Base-by-base conservation (phyloP, 495 filamentous ascomycete species). In the Aspergillus sclerotiicarbonarius region DNA sequence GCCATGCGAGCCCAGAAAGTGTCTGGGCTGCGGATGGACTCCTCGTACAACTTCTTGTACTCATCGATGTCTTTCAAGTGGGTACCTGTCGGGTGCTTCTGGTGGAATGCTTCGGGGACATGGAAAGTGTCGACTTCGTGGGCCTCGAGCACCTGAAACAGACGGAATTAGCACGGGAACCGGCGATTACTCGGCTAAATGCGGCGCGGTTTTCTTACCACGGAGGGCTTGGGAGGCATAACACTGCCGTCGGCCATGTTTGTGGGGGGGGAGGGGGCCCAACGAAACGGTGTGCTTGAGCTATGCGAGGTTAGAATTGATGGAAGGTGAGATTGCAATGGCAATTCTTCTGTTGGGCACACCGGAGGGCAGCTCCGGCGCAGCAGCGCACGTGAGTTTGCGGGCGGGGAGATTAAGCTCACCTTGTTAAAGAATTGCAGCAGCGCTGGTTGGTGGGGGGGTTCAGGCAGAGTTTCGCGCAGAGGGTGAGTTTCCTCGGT, bases 21-120 rank as follows among this genome's bases (percentile, higher is more conserved):
- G 56, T 94, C 76, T 53, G 94, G 93, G 61, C 91, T 80, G 64
- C 88, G 86, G 68, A 98, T 97, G 9, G 94, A 98, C 73, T 98
- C 90, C 65, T 96, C 93, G 80, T 98, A 97, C 60, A 96, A 77
- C 76, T 83, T 78, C 72, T 95, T 85, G 81, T 98, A 98, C 69
- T 97, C 87, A 61, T 95, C 90, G 37, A 97, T 61, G 60, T 76
- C 75, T 61, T 84, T 80, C 43, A 90, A 61, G 69, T 90, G 86
- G 33, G 88, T 85, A 57, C 87, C 84, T 32, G 73, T 71, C 20
- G 88, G 86, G 69, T 90, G 87, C 67, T 90, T 90, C 8, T 87
- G 86, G 75, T 82, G 78, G 52, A 81, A 79, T 13, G 83, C 84
- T 59, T 84, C 75, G 52, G 82, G 82, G 7, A 87, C 76, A 52